Evolutionary conservation across 345 rosid species (phyloP).

Genomic region (Capsella bursapastoris): DNA sequence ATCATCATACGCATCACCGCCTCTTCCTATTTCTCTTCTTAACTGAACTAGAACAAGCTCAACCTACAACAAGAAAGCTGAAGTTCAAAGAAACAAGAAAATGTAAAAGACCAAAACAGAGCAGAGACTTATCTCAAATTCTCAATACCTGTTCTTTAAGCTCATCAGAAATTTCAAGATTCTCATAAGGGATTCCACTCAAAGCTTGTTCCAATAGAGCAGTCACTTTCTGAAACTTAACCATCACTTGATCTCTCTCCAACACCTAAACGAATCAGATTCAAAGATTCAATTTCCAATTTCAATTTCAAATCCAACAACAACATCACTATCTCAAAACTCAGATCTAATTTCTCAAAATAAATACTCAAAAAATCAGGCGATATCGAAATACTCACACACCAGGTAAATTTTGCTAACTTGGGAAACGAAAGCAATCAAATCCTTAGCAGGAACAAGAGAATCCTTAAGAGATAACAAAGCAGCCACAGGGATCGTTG

Average conservation of each 20-base stretch:
- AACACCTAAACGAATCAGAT: conserved; percentile 55
- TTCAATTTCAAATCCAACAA: not conserved
- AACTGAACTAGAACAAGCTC: conserved; percentile 86
- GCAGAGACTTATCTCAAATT: not conserved
- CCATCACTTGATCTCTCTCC: conserved; percentile 74
- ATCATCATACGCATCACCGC: conserved; percentile 55
- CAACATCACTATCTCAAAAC: not conserved
- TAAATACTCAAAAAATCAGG: not conserved
- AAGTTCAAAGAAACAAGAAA: not conserved
- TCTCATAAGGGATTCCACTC: conserved; percentile 61
- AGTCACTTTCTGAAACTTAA: conserved; percentile 70
- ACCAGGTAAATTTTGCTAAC: conserved; percentile 93
- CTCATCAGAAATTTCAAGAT: conserved; percentile 89
- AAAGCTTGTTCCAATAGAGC: conserved; percentile 74
- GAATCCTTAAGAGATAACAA: conserved; percentile 56
- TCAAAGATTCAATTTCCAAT: not conserved
- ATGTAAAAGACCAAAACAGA: not conserved
- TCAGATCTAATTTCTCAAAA: conserved; percentile 39
- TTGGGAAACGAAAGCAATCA: conserved; percentile 70
- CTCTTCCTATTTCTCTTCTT: conserved; percentile 76
- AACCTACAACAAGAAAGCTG: conserved; percentile 51
- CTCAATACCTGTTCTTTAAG: conserved; percentile 83
- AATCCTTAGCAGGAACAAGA: conserved; percentile 59
- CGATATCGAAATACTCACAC: conserved; percentile 43
- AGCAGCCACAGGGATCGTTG: conserved; percentile 52